Conservation (phyloP, 257 asterid genomes). For the Paraleonurus japonicus region DNA sequence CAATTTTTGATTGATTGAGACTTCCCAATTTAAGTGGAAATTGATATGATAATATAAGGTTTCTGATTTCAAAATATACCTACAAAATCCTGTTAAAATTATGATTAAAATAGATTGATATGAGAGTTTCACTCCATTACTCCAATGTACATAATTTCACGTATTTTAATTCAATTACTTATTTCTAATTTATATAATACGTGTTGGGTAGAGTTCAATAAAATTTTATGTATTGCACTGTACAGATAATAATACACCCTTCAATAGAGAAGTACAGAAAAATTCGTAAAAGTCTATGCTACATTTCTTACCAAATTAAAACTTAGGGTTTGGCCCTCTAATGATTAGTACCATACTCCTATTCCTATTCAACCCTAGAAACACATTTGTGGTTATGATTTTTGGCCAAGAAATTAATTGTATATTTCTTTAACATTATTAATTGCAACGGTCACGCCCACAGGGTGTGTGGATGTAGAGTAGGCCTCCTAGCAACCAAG, state of each 20-base stretch:
- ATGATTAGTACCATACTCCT: neutral
- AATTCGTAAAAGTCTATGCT: neutral
- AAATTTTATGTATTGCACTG: too few relatives aligned
- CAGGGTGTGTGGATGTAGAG: neutral
- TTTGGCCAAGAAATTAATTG: neutral
- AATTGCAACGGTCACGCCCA: neutral
- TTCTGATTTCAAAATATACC: too few relatives aligned
- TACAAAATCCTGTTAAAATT: too few relatives aligned
- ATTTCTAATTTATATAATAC: too few relatives aligned
- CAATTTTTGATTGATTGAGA: slow-evolving; percentile 19
- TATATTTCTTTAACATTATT: neutral
- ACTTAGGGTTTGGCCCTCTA: slow-evolving; percentile 14
- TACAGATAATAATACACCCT: too few relatives aligned
- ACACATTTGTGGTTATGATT: neutral
- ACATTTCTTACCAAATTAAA: neutral
- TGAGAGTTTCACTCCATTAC: too few relatives aligned
- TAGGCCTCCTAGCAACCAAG: neutral
- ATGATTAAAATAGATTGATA: too few relatives aligned
- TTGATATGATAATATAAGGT: neutral
- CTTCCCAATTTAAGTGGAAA: neutral
- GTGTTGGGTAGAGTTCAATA: too few relatives aligned
- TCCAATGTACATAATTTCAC: too few relatives aligned
- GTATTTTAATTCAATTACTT: too few relatives aligned
- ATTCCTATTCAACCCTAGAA: neutral
- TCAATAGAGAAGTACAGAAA: too few relatives aligned